Percentiles rank a stretch among this genome's conserved stretches.
These are phyloP conservation scores for Epichloe typhina DNA, from an alignment of 2,329 filamentous ascomycete genomes.

Conservation along the genomic window DNA sequence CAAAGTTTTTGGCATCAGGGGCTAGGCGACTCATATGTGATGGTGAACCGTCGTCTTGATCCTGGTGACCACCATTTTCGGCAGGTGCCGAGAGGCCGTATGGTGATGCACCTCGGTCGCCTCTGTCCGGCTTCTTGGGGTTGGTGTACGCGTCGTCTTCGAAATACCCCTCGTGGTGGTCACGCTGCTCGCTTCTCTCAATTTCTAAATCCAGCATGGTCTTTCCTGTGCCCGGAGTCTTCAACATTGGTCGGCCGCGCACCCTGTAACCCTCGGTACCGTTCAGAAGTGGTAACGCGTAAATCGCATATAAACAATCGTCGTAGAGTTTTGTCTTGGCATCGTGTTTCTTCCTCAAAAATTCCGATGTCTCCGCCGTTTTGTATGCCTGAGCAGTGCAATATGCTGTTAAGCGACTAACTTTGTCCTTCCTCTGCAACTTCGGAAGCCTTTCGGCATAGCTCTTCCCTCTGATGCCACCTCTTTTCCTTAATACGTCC, in stretches of 20 bases:
- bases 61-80: conserved; percentile 16
- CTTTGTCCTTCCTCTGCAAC: conserved; percentile 69
- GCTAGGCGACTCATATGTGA: conserved; percentile 47
- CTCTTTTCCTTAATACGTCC: conserved; percentile 48
- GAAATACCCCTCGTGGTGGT: conserved; percentile 86
- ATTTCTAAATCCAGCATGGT: conserved; percentile 91
- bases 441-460: conserved; percentile 92
- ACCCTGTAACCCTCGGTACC: conserved; percentile 79
- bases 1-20: conserved; percentile 64
- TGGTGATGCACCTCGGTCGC: conserved; percentile 16
- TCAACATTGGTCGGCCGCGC: conserved; percentile 79
- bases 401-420: conserved; percentile 86
- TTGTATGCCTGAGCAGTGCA: conserved; percentile 93
- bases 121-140: conserved; percentile 19
- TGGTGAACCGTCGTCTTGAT: conserved; percentile 27
- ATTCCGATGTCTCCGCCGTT: conserved; percentile 75
- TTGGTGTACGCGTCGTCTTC: conserved; percentile 52
- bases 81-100: conserved; percentile 18
- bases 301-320: conserved; percentile 91
- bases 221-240: conserved; percentile 79
- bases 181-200: conserved; percentile 76
- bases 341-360: conserved; percentile 81
- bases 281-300: conserved; percentile 78
- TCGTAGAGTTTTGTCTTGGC: conserved; percentile 95
- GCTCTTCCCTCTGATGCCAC: conserved; percentile 60